Conservation (phyloP, 2,329 filamentous ascomycete species). For the Claviceps humidiphila region DNA sequence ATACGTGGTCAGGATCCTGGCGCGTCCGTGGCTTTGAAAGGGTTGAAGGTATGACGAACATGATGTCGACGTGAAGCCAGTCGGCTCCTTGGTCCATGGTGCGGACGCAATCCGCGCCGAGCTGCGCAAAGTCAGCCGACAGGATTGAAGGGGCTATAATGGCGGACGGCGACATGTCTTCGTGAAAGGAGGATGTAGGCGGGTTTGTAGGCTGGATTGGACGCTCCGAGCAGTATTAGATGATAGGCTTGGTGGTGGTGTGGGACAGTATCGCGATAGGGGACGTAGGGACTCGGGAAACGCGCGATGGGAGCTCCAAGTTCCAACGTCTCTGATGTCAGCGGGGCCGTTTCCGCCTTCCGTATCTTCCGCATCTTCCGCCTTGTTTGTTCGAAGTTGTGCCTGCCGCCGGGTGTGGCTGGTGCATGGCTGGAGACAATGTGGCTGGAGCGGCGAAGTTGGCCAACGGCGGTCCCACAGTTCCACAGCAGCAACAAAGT, state of each 20-base stretch:
- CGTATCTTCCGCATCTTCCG: no score
- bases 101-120: constrained; percentile 73
- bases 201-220: neutral
- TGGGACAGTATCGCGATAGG: no score
- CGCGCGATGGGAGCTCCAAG: neutral
- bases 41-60: constrained; percentile 25
- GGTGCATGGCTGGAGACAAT: no score
- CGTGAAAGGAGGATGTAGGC: constrained; percentile 8
- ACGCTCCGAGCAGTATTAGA: no score
- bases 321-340: constrained; percentile 6
- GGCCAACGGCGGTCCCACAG: no score
- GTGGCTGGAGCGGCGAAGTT: no score
- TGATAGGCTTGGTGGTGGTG: no score
- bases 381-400: neutral
- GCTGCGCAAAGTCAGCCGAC: constrained; percentile 83
- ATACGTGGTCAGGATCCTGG: neutral
- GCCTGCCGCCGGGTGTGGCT: neutral
- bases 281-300: no score
- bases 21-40: constrained; percentile 12
- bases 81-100: constrained; percentile 82
- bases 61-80: constrained; percentile 93
- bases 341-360: constrained; percentile 3
- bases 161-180: constrained; percentile 68
- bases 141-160: constrained; percentile 98
- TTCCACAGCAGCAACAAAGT: neutral